Conservation (phyloP, 78 protist genomes). For the Tieghemostelium lacteum region DNA sequence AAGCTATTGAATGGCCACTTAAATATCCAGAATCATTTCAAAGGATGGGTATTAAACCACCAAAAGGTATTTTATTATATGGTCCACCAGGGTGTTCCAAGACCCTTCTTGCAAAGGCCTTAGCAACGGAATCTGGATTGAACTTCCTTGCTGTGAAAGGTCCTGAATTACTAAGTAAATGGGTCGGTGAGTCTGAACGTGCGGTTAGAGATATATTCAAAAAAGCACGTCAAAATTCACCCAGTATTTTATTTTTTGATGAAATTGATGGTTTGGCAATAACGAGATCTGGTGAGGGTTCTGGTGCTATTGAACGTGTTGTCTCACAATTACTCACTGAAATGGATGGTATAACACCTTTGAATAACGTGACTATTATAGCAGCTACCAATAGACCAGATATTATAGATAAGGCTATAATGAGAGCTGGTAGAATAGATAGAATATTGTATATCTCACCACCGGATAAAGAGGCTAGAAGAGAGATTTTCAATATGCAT, state of each 20-base stretch:
- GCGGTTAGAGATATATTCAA: constrained; percentile 92
- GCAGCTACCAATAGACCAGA: constrained; percentile 99
- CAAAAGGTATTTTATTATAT: constrained; percentile 93
- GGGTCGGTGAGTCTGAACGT: constrained; percentile 95
- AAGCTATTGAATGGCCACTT: constrained; percentile 97
- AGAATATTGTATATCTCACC: constrained; percentile 87
- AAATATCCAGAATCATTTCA: constrained; percentile 88
- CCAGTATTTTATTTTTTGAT: constrained; percentile 90
- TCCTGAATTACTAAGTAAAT: constrained; percentile 94
- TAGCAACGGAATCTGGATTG: constrained; percentile 94
- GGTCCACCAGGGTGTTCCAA: constrained; percentile 99
- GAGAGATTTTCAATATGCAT: constrained; percentile 75
- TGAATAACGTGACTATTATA: constrained; percentile 86
- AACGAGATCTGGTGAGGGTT: constrained; percentile 83
- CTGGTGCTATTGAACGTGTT: constrained; percentile 92
- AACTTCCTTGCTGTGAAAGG: constrained; percentile 97
- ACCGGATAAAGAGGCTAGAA: constrained; percentile 86
- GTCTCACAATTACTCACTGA: constrained; percentile 94
- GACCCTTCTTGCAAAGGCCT: constrained; percentile 96
- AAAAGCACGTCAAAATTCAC: constrained; percentile 90
- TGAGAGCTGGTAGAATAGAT: constrained; percentile 97
- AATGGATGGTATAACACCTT: constrained; percentile 94
- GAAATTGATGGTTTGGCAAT: constrained; percentile 95
- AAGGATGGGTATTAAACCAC: constrained; percentile 95
- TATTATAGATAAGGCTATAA: constrained; percentile 93